Percentiles rank a stretch among this genome's conserved stretches.
These are phyloP conservation scores for Brassica hybrid DNA, from an alignment of 441 rosid genomes.

Conservation along the genomic window DNA sequence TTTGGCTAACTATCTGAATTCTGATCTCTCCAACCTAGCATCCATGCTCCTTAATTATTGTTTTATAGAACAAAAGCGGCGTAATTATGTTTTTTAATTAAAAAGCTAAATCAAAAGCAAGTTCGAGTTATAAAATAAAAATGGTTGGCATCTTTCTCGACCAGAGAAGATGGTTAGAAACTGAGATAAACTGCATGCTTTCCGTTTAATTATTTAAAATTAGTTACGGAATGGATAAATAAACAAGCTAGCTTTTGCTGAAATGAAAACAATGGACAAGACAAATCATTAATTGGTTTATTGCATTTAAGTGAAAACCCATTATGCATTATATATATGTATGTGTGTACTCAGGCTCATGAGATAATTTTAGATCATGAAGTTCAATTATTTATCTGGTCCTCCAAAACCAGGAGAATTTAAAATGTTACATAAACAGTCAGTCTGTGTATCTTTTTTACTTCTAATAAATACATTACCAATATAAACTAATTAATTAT, in stretches of 20 bases:
- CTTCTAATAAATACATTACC: too few species aligned
- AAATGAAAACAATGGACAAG: background rate
- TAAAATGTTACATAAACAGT: too few species aligned
- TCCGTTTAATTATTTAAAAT: background rate
- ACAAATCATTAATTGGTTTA: too few species aligned
- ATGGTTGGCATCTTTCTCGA: conserved; percentile 35
- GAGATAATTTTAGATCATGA: too few species aligned
- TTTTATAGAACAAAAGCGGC: conserved; percentile 33
- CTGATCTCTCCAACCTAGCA: conserved; percentile 38
- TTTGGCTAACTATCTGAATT: conserved; percentile 35
- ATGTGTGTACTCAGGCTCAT: too few species aligned
- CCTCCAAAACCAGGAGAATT: too few species aligned
- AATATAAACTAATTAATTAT: too few species aligned
- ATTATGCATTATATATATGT: background rate
- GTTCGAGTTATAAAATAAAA: background rate
- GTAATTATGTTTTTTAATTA: conserved; percentile 10
- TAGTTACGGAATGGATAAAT: background rate
- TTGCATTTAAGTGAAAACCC: too few species aligned
- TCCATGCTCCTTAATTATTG: conserved; percentile 40
- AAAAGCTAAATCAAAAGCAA: conserved; percentile 17
- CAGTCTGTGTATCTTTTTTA: too few species aligned
- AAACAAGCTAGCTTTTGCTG: background rate
- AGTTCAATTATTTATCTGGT: too few species aligned
- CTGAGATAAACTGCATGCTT: conserved; percentile 6
- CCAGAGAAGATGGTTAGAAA: conserved; percentile 27